Evolutionary conservation across 176 grass and related monocot species (phyloP), one percentile per base, ranked within the genome.

Genomic region (Paspalum vaginatum): DNA sequence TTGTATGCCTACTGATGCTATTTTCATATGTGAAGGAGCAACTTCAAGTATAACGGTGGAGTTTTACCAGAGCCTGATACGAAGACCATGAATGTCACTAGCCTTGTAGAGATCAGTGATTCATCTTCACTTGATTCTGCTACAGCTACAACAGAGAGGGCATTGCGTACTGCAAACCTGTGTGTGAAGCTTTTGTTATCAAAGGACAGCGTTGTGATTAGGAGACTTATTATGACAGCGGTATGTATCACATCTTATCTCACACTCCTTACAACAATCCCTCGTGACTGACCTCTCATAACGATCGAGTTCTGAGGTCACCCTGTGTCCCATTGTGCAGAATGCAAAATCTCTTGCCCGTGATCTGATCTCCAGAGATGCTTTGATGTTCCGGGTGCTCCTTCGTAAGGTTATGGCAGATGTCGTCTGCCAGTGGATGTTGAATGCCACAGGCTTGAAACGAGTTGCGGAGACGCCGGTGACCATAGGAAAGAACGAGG

Each of bases 141-240:
- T 59, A 72, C 66, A 46, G 80, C 67, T 74, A 67, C 71, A 52
- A 51, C 62, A 42, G 86, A 84, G 75, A 85, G 38, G 48, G 76
- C 78, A 60, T 47, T 86, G 53, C 60, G 84, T 27, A 70, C 73
- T 61, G 83, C 88, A 74, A 91, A 81, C 52, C 53, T 88, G 55
- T 91, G 86, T 26, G 72, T 91, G 80, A 78, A 48, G 83, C 75
- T 94, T 77, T 79, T 94, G 48, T 57, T 82, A 37, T 88, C 92
- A 60, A 91, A 71, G 67, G 83, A 94, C 27, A 87, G 77, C 15
- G 18, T 71, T 41, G 88, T 91, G 72, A 79, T 94, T 72, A 85
- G 88, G 81, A 88, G 88, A 71, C 83, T 94, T 78, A 59, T 91
- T 49, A 88, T 94, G 85, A 86, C 83, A 78, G 92, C 76, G 72